Base-by-base conservation (phyloP, 306 rosid species). In the Adenanthera pavonina region DNA sequence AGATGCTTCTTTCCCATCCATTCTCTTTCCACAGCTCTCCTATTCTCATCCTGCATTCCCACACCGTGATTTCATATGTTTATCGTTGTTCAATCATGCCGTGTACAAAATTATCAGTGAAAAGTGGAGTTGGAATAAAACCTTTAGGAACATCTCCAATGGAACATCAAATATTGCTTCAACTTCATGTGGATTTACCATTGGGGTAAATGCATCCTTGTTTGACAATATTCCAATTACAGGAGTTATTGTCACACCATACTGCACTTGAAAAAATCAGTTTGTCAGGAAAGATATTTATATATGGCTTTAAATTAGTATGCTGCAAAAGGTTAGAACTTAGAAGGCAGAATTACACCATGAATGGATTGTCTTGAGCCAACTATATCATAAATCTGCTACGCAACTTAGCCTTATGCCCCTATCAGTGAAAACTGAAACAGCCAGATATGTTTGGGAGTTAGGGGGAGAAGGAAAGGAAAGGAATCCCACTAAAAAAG, bases 91-190 rank as follows among this genome's bases (percentile, higher is more conserved):
- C 60, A 30, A 46, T 59, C 38, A 44, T 43, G 54, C 5, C 40
- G 6, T 12, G 25, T 10, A 9, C 69, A 78, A 64, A 70, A 71
- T 62, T 36, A n/a, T 9, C 44, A 46, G 81, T 17, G 41, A 85
- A 57, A 78, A 79, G 5, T 16, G 53, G 57, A 74, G 77, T 6
- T 2, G 51, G 53, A 74, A 62, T 41, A 38, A n/a, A 68, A 94
- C 98, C 98, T 92, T 89, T 78, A 93, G 97, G 87, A 92, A 92
- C 97, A 95, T 88, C 82, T 90, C 97, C 78, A 95, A 84, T 2
- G 99, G 99, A 79, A 78, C 97, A 82, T 95, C 89, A 59, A 95
- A 95, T 78, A 95, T 48, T 43, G 87, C 89, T 82, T 91, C 95
- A 44, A 92, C 97, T 89, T 95, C 99, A 71, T 92, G 87, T 15